phyloP scores from a whole-genome alignment of 75 land plant genomes.

The Gnetum montanum region DNA sequence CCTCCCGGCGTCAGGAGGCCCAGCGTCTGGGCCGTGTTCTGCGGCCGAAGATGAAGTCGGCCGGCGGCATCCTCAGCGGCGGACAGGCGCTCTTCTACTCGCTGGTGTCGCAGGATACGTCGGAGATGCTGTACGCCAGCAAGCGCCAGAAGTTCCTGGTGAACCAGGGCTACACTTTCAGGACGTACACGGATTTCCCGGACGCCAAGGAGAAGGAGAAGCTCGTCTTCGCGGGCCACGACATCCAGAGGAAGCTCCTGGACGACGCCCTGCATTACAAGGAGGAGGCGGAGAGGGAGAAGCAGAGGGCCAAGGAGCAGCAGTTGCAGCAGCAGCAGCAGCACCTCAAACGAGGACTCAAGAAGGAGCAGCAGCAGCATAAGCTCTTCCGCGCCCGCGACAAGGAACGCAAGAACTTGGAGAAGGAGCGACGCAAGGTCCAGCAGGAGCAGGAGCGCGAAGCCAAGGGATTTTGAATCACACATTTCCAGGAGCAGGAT shows the following conservation, averaged over 20 bases:
- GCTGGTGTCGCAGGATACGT: slow-evolving; percentile 10
- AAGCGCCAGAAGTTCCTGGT: slow-evolving; percentile 16
- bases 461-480: too few relatives aligned
- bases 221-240: neutral
- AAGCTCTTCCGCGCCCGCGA: too few relatives aligned
- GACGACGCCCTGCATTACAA: neutral
- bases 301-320: neutral
- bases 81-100: slow-evolving; percentile 13
- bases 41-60: slow-evolving; percentile 3
- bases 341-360: too few relatives aligned
- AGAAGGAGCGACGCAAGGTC: too few relatives aligned
- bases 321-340: too few relatives aligned
- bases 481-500: too few relatives aligned
- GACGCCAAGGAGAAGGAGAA: neutral
- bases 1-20: slow-evolving; percentile 15
- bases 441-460: too few relatives aligned
- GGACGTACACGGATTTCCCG: neutral
- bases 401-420: too few relatives aligned
- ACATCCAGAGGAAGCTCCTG: neutral
- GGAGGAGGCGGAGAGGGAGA: neutral
- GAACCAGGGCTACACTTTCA: slow-evolving; percentile 21
- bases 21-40: slow-evolving; percentile 14
- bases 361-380: too few relatives aligned
- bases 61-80: neutral
- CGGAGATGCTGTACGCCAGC: slow-evolving; percentile 9